Evolutionary conservation across 75 land plant genomes (phyloP).

Genomic region (Gnetum montanum): DNA sequence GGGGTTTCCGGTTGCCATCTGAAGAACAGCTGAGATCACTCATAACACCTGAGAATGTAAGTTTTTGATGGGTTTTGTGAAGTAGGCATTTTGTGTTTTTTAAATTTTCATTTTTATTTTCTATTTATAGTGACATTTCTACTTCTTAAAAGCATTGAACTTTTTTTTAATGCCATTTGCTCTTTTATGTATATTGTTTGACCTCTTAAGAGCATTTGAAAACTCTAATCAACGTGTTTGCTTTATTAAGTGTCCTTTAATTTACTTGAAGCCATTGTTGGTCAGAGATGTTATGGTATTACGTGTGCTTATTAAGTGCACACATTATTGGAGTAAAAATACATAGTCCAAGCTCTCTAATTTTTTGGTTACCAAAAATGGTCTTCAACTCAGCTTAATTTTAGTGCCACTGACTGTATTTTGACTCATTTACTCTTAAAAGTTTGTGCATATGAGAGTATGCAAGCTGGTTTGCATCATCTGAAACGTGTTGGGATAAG

Average conservation of each 20-base stretch:
- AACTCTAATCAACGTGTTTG: no score
- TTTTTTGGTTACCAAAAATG: no score
- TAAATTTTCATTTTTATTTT: no score
- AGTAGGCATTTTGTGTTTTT: no score
- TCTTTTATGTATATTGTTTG: no score
- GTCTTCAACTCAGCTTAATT: neutral
- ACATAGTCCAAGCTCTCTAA: neutral
- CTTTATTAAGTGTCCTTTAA: no score
- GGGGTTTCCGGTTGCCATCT: constrained; percentile 65
- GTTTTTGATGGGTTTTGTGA: no score
- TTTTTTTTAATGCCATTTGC: constrained; percentile 1
- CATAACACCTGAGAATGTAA: constrained; percentile 90
- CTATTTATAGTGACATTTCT: neutral
- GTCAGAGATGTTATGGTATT: no score
- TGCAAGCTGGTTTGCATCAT: constrained; percentile 93
- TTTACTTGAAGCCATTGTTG: no score
- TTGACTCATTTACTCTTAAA: constrained; percentile 11
- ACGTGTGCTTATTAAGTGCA: no score
- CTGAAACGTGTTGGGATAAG: constrained; percentile 86
- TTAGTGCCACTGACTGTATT: no score
- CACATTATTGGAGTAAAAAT: neutral
- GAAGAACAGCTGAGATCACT: constrained; percentile 84
- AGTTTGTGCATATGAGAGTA: constrained; percentile 97
- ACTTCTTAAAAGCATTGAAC: neutral
- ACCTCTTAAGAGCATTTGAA: no score